phyloP scores from a whole-genome alignment of 176 grass and related monocot genomes.

The Bonia amplexicaulis region DNA sequence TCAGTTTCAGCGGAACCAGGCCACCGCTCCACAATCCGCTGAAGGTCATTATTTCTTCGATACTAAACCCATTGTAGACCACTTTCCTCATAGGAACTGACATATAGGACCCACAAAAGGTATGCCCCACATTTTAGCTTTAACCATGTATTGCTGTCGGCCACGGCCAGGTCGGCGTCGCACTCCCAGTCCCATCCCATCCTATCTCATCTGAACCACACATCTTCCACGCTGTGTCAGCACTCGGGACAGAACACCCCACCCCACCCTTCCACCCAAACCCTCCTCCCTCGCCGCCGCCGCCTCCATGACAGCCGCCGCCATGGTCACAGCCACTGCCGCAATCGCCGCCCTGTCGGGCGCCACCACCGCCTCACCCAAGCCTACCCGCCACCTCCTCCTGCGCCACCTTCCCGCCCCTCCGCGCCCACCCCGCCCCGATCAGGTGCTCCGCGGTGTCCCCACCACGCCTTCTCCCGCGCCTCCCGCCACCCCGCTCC shows the following conservation, averaged over 20 bases:
- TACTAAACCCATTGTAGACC: neutral
- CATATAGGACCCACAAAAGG: neutral
- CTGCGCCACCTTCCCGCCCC: neutral
- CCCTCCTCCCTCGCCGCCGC: constrained; percentile 12
- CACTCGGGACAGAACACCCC: neutral
- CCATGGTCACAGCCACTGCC: constrained; percentile 24
- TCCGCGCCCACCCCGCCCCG: constrained; percentile 24
- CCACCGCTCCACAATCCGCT: neutral
- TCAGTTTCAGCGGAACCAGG: neutral
- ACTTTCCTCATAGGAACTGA: neutral
- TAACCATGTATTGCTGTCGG: too few species aligned
- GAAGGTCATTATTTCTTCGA: neutral
- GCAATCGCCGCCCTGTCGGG: neutral
- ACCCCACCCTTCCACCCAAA: neutral
- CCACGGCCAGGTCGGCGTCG: neutral
- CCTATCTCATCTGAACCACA: constrained; percentile 34
- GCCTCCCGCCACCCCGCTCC: constrained; percentile 34
- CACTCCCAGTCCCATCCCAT: neutral
- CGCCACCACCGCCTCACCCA: neutral
- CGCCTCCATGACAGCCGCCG: constrained; percentile 23
- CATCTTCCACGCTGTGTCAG: constrained; percentile 5
- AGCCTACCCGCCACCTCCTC: neutral
- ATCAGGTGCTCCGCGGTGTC: constrained; percentile 58
- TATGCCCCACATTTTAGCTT: neutral
- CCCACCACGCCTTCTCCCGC: constrained; percentile 15